Evolutionary conservation across 2,329 filamentous ascomycete genomes (phyloP).

Genomic region (Cercospora nicotianae): DNA sequence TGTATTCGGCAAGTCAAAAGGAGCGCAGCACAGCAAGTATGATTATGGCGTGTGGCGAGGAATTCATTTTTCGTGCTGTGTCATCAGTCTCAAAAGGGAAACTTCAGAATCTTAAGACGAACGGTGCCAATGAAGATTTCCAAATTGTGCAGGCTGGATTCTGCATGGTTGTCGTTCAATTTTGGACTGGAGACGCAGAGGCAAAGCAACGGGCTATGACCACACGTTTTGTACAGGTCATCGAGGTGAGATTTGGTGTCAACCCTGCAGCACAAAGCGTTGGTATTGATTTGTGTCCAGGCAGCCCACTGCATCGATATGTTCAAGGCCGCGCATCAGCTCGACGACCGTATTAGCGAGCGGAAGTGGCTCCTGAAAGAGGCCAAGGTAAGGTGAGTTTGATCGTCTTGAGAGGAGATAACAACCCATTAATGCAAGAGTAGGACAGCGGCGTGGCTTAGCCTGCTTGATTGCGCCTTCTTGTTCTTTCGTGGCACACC

Average conservation of each 20-base stretch:
- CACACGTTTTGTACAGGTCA: conserved; percentile 3
- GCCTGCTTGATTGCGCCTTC: conserved; percentile 21
- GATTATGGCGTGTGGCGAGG: conserved; percentile 13
- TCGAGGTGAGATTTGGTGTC: conserved; percentile 1
- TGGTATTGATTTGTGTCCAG: not conserved
- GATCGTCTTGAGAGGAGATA: not conserved
- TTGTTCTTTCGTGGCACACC: conserved; percentile 22
- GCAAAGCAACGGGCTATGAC: conserved; percentile 12
- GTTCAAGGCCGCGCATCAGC: conserved; percentile 9
- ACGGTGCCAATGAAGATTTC: not conserved
- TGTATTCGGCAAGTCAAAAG: conserved; percentile 16
- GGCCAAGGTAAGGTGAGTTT: conserved; percentile 13
- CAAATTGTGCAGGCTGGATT: conserved; percentile 12
- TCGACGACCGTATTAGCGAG: conserved; percentile 17
- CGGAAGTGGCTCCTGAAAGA: conserved; percentile 18
- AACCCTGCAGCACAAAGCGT: not conserved
- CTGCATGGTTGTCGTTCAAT: conserved; percentile 13
- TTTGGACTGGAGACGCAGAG: conserved; percentile 11
- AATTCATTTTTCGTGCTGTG: conserved; percentile 9
- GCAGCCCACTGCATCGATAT: conserved; percentile 3
- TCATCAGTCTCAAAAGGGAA: not conserved
- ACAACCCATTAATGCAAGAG: not conserved
- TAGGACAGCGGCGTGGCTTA: conserved; percentile 15
- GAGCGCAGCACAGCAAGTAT: conserved; percentile 12
- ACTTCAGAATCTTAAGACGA: not conserved